Base-by-base conservation (phyloP, 2,329 filamentous ascomycete genomes). In the Talaromyces sp. region DNA sequence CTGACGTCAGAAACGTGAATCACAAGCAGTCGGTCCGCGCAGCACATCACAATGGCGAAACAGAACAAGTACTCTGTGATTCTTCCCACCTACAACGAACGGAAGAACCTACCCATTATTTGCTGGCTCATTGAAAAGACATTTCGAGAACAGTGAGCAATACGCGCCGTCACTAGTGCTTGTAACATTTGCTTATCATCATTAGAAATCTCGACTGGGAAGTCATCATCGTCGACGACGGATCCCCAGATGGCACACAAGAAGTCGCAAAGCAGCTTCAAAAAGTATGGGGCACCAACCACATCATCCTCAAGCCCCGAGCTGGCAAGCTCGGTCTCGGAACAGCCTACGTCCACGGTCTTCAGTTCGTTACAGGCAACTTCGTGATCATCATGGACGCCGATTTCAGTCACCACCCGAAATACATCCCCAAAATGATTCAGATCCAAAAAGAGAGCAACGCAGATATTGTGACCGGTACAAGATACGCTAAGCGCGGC, bases 381-480 rank as follows among this genome's bases (percentile, higher is more conserved):
- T 98, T 88, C 74, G 91, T 99, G 75, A 91, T 99, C 83, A 99
- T 99, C 84, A 99, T 99, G 95, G 95, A 99, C 82, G 95, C 96
- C 79, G 95, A 99, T 81, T 99, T 99, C 84, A 92, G 87, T 70
- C 95, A 99, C 82, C 95, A 99, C 83, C 95, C 95, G 74, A 99
- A 98, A 81, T 99, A 98, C 85, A 96, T 99, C 79, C 88, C 93
- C 60, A 83, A 88, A 74, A 98, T 99, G 92, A 91, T 99, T 71
- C 84, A 84, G 64, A 85, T 88, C 68, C 95, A 98, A 79, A 85
- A 86, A 76, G 80, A 82, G 62, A 88, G 82, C 67, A 87, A 92
- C 81, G 96, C 92, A 81, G 95, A 99, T 74, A 99, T 99, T 70
- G 93, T 99, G 54, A 98, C 93, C 1, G 95, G 95, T 60, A 99